Evolutionary conservation across 768 basidiomycete species (phyloP), one percentile per base, ranked within the genome.

Genomic region (Mycena floridula): DNA sequence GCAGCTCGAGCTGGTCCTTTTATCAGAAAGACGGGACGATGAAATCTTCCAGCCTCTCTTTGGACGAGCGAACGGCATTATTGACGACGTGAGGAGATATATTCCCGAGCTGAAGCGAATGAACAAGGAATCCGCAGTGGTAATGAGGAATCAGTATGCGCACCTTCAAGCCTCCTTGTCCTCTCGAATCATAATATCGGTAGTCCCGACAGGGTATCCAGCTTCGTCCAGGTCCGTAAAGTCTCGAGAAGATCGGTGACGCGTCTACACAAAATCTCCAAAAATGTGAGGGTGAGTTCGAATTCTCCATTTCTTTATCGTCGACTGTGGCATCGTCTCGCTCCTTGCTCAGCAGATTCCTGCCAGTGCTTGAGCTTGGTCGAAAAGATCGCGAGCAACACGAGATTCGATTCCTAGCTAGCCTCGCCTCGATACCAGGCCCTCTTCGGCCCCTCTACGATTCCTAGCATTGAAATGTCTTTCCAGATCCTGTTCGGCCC

Each of bases 321-420:
- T 45, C 8, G 21, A 42, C 44, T 6, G 25, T 40, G 27, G 45
- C 44, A 21, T 24, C 44, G 1, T 42, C 43, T 40, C 58, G 52
- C 4, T 54, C 53, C 2, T 42, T 45, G 16, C 52, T 47, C 15
- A 61, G 45, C 16, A 52, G 47, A 43, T 48, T 47, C 16, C 16
- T 16, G 52, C 59, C 15, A 58, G 40, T 8, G 39, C 38, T 8
- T 50, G 45, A 3, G 61, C 60, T 1, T 44, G 50, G 3, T 51
- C 41, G 41, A 66, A 66, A 2, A 66, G 54, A 50, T 65, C 64
- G 21, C 61, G 55, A 5, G 64, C 64, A 47, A 66, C 52, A 25
- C 57, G n/a, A n/a, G n/a, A n/a, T n/a, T n/a, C n/a, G n/a, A n/a
- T n/a, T n/a, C n/a, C n/a, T n/a, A n/a, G n/a, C n/a, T n/a, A n/a